phyloP scores from a whole-genome alignment of 352 stramenopile species.

The Plasmopara muralis region DNA sequence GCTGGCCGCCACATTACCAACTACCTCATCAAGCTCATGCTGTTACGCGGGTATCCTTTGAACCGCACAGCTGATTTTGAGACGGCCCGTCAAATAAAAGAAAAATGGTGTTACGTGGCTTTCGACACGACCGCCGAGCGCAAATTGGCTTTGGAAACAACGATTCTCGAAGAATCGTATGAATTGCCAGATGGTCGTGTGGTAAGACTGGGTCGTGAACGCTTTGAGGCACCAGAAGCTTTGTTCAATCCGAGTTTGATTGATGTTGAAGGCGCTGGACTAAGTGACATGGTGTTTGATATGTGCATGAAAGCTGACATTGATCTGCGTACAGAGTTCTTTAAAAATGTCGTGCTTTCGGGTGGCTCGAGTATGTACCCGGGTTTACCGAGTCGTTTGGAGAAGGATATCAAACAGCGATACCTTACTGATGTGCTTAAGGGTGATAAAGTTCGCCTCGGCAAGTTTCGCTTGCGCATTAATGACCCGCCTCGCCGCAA shows the following conservation, averaged over 20 bases:
- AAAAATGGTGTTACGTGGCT: slow-evolving; percentile 92
- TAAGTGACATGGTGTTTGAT: slow-evolving; percentile 97
- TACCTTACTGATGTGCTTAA: slow-evolving; percentile 78
- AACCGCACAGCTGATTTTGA: slow-evolving; percentile 91
- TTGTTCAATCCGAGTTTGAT: slow-evolving; percentile 97
- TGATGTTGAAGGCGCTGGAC: slow-evolving; percentile 92
- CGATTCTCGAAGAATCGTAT: slow-evolving; percentile 88
- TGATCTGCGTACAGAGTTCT: slow-evolving; percentile 93
- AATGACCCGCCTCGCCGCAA: slow-evolving; percentile 94
- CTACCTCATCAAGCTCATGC: slow-evolving; percentile 93
- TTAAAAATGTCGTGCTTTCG: slow-evolving; percentile 96
- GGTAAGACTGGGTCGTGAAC: slow-evolving; percentile 92
- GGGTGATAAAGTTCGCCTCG: slow-evolving; percentile 82
- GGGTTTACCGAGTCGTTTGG: slow-evolving; percentile 88
- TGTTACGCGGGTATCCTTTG: slow-evolving; percentile 87
- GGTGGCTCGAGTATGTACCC: slow-evolving; percentile 95
- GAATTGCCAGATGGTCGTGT: slow-evolving; percentile 95
- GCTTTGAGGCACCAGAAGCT: slow-evolving; percentile 93
- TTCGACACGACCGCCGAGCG: slow-evolving; percentile 85
- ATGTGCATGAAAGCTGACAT: slow-evolving; percentile 96
- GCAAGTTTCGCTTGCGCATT: slow-evolving; percentile 93
- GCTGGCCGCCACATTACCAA: slow-evolving; percentile 91
- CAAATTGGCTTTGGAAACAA: slow-evolving; percentile 87
- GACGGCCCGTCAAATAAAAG: slow-evolving; percentile 91
- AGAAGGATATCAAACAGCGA: slow-evolving; percentile 84